A percentile compares a stretch with the other conserved stretches of the same genome.
Conservation (phyloP, 257 asterid species). For the Orobanche coerulescens region DNA sequence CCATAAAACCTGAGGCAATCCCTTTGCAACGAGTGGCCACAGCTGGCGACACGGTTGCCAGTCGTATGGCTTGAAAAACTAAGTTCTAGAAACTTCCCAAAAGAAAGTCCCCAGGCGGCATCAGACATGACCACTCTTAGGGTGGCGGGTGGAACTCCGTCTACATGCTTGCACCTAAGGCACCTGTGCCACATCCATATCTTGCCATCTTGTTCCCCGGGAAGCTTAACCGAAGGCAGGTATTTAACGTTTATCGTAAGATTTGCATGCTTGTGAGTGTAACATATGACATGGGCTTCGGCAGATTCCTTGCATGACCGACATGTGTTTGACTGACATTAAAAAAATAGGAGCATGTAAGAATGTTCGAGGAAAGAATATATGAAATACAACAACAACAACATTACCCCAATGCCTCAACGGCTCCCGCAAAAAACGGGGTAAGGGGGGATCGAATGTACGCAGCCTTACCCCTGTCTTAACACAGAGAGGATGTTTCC, state of each 20-base stretch:
- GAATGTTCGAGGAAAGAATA: neutral
- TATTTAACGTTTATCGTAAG: slow-evolving; percentile 69
- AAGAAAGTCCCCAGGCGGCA: slow-evolving; percentile 98
- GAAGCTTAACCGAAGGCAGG: slow-evolving; percentile 54
- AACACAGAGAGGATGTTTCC: too few species aligned
- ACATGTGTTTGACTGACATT: slow-evolving; percentile 57
- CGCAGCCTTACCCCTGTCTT: too few species aligned
- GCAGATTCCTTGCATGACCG: slow-evolving; percentile 77
- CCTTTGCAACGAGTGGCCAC: slow-evolving; percentile 96
- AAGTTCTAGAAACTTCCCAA: slow-evolving; percentile 95
- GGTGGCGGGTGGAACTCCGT: slow-evolving; percentile 85
- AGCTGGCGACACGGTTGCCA: slow-evolving; percentile 88
- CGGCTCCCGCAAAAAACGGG: too few species aligned
- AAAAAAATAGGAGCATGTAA: slow-evolving; percentile 14
- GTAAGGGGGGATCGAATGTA: too few species aligned
- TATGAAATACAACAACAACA: too few species aligned
- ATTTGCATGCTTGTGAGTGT: slow-evolving; percentile 82
- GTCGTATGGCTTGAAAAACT: slow-evolving; percentile 89
- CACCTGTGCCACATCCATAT: slow-evolving; percentile 99
- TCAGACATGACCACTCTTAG: slow-evolving; percentile 80
- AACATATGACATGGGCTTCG: slow-evolving; percentile 81
- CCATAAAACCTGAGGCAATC: slow-evolving; percentile 96
- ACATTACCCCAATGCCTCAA: too few species aligned
- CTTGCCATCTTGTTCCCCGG: slow-evolving; percentile 82
- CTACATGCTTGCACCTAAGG: slow-evolving; percentile 54